Evolutionary conservation across 1,284 basidiomycete species (phyloP), one percentile per base, ranked within the genome.

Genomic region (Ceraceosorus guamensis): DNA sequence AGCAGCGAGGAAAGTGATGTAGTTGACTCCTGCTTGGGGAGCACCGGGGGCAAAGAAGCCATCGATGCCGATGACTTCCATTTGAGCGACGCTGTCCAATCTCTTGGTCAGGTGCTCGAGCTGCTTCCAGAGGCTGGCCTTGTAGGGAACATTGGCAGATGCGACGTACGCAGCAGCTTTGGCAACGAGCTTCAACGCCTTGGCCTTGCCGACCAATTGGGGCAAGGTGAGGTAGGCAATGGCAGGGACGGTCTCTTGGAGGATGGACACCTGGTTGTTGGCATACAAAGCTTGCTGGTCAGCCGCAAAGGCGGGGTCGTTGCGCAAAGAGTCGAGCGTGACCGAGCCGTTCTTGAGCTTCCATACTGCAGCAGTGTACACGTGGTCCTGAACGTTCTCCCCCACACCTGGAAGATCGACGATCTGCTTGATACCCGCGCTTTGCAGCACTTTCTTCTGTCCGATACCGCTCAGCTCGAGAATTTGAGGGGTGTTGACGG

Each of bases 401-500:
- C 82, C 81, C 8, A 72, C 70, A 51, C 59, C 60, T 49, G 65
- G n/a, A 56, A 69, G 63, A 41, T 70, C 62, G 58, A 70, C 60
- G 45, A 65, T 48, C 3, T 61, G 55, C 53, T 60, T 53, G 55
- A 72, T 79, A n/a, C 76, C 77, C 8, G 78, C 62, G 37, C 67
- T 62, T 43, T 67, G 50, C 3, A 83, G 67, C 2, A 79, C 71
- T 6, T 61, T 55, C 34, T 73, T 58, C 49, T 79, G 77, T 0
- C 82, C 82, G 50, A 83, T 77, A 10, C 82, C 82, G 10, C 80
- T 81, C 13, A 82, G 74, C 60, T 82, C 74, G 4, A 83, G 77
- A 2, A 82, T 66, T 59, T 67, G 63, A 13, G 82, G 81, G 5
- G 59, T 68, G 60, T 71, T 63, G 55, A 66, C 65, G 50, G 66